Percentiles rank a stretch among this genome's conserved stretches.
These are phyloP conservation scores for Tricholoma furcatifolium DNA, from an alignment of 768 basidiomycete species.

Conservation along the genomic window DNA sequence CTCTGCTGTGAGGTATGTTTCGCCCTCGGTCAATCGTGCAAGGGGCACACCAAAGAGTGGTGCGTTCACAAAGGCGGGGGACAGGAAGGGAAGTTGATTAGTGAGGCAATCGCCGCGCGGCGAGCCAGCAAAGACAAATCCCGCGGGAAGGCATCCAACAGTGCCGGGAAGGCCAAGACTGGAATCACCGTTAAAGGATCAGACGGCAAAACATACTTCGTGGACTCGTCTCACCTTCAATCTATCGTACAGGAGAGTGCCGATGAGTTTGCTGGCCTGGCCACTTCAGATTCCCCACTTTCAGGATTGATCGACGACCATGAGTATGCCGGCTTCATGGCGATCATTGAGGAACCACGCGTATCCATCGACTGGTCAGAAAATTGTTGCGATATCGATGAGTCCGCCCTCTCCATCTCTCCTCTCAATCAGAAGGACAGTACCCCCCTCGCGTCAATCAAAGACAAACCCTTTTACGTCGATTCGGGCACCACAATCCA, in stretches of 20 bases:
- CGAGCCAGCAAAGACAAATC: neutral
- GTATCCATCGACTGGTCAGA: conserved; percentile 10
- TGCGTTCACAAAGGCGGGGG: conserved; percentile 19
- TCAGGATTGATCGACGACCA: neutral
- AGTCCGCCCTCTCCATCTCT: neutral
- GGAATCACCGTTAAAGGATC: neutral
- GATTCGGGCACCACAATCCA: conserved; percentile 24
- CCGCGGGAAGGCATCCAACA: neutral
- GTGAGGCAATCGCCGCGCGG: neutral
- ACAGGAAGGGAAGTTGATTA: neutral
- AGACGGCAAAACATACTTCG: too few species aligned
- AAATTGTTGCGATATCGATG: neutral
- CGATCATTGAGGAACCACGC: conserved; percentile 5
- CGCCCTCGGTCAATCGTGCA: neutral
- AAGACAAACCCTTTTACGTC: conserved; percentile 20
- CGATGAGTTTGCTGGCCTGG: conserved; percentile 7
- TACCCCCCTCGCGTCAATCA: neutral
- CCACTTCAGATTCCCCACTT: too few species aligned
- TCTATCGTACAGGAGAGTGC: neutral
- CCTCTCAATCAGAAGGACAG: neutral
- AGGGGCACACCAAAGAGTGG: conserved; percentile 15
- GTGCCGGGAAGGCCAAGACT: neutral
- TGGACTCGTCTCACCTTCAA: neutral
- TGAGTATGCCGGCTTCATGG: conserved; percentile 11
- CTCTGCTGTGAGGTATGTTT: conserved; percentile 17